phyloP scores from a whole-genome alignment of 2,329 filamentous ascomycete genomes.

The Fusarium sp. region DNA sequence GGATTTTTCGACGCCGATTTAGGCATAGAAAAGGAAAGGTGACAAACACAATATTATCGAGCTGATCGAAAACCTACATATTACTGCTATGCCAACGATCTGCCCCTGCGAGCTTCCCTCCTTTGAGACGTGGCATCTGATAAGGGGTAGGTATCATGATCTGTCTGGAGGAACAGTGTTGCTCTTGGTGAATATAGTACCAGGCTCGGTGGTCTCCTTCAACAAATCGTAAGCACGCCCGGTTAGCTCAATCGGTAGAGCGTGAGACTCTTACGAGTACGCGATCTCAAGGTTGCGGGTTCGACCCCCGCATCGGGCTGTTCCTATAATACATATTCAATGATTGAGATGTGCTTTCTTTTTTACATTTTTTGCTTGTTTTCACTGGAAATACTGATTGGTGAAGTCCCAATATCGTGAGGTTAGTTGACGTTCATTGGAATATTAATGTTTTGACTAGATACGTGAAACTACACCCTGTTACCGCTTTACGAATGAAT shows the following conservation, averaged over 20 bases:
- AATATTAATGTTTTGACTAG: background rate
- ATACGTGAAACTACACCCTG: background rate
- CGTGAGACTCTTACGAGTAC: constrained; percentile 71
- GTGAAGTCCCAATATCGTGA: too few species aligned
- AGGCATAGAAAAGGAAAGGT: too few species aligned
- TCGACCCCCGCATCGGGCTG: constrained; percentile 57
- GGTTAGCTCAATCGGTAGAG: constrained; percentile 62
- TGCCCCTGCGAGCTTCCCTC: background rate
- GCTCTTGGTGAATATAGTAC: accelerated
- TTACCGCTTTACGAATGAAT: background rate
- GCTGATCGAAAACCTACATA: background rate
- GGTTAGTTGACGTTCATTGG: background rate
- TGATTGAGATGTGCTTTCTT: constrained; percentile 35
- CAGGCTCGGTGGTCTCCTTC: accelerated
- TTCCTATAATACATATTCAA: constrained; percentile 10
- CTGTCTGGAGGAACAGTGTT: accelerated
- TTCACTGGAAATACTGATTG: background rate
- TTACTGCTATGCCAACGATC: background rate
- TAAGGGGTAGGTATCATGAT: background rate
- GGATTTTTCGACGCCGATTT: too few species aligned
- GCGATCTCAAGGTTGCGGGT: constrained; percentile 67
- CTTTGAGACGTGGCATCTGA: background rate
- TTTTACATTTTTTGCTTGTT: background rate
- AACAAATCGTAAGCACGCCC: constrained; percentile 52
- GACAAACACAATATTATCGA: too few species aligned